Evolutionary conservation across 176 grass and related monocot genomes (phyloP), one percentile per base, ranked within the genome.

Genomic region (Aechmea fasciata): DNA sequence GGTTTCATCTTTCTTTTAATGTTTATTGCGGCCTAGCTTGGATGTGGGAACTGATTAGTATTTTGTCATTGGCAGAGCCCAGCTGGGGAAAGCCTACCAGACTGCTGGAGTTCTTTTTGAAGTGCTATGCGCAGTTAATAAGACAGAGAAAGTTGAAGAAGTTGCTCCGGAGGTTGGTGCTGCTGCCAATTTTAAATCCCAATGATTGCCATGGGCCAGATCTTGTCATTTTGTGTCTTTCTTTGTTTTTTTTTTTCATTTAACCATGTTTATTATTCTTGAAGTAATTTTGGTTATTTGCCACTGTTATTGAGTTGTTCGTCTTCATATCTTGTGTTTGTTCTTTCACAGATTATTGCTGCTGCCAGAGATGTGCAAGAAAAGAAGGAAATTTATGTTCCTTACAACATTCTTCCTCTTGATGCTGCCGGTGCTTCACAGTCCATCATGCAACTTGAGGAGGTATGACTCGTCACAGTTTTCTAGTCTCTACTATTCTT

Each of bases 81-180:
- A 90, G 68, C 84, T 97, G 51, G 94, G 89, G 20, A 97, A 97
- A 83, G 89, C 89, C 24, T 97, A 92, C 75, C 94, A 97, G 77
- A 90, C 82, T 10, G 89, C 86, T 2, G 89, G 89, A 80, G 89
- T 97, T 62, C 89, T 97, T 51, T 92, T 92, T 8, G 89, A 97
- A 83, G 94, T 92, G 61, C 89, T 97, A 64, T 91, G 87, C 19
- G 86, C 94, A 2, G 84, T 97, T 71, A 92, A 91, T 69, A 90
- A 97, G 74, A 90, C 88, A 33, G 94, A 97, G 77, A 90, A 97
- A 75, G 94, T 91, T 9, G 94, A 92, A 81, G 84, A 97, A 84
- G 81, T 96, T 41, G 88, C 88, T 24, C 88, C 82, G 0, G 89
- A 92, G 81, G 93, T 97, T 86, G 0, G 81, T 84, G 54, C 49